Base-by-base conservation (phyloP, 2,329 filamentous ascomycete genomes). In the Alternaria gaisen region DNA sequence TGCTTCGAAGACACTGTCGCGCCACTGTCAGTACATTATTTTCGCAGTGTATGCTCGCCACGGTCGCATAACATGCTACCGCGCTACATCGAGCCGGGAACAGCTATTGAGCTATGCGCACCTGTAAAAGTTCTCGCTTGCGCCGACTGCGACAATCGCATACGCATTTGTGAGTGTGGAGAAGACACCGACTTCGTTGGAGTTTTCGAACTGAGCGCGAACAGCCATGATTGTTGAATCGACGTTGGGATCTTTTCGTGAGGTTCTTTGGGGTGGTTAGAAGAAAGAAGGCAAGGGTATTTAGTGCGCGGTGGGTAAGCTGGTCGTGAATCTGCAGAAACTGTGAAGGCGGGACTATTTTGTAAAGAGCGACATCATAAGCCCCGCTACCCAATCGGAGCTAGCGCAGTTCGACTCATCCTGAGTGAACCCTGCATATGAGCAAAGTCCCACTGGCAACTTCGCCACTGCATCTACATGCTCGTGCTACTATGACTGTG, bases 81-180 rank as follows among this genome's bases (percentile, higher is more conserved):
- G 16, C 24, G 9, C 30, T 18, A n/a, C n/a, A 12, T n/a, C 24
- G 43, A 36, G 26, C 18, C 43, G 34, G 16, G 14, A 34, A 52
- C 28, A 28, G 11, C 16, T 57, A 3, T 16, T 14, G 16, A 52
- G 24, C 32, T 34, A 34, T 54, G 56, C 81, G 64, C 79, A 90
- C 88, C 88, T 94, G 89, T 98, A 98, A 83, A 99, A 99, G 87
- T 98, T 98, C 86, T 97, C 94, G 77, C 93, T 97, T 73, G 92
- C 94, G 77, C 95, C 95, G 69, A 97, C 88, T 68, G 94, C 94
- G 72, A 97, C 93, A 74, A 99, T 87, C 72, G 94, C 93, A 82
- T 97, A 99, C 62, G 93, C 94, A 83, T 99, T 99, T 72, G 95
- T 99, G 79, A 99, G 91, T 64, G 93, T 97, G 63, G 94, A 84